Base-by-base conservation (phyloP, 371 early-diverging fungal genomes). In the Nematocida sp. region DNA sequence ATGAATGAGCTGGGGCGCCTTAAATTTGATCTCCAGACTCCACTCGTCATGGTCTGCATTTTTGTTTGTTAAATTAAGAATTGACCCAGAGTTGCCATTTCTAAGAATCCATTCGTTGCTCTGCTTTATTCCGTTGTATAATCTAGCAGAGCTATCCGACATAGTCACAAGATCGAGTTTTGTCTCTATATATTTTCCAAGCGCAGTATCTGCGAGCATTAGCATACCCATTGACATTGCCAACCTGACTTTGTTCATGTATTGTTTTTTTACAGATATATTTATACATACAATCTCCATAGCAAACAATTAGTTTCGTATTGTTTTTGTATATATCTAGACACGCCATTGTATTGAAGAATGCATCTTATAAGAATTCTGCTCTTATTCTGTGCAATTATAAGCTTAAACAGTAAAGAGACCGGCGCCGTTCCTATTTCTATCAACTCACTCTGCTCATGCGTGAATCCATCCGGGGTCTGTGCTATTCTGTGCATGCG, bases 1-100 rank as follows among this genome's bases (percentile, higher is more conserved):
- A 47, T 76, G 66, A n/a, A 40, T 54, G 4, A 88, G 75, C 46
- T 72, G 25, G 18, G 82, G 66, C 39, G 80, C 75, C 11, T 78
- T 83, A 58, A 87, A 66, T 2, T 47, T 78, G 55, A 83, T 83
- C 23, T 69, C 72, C 62, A 88, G 82, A 23, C 83, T 73, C 88
- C 88, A 88, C 58, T 88, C 85, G 23, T 86, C 84, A 4, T 70
- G 60, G 11, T 76, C 33, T n/a, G 64, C 40, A 81, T 87, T 86
- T 50, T 69, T 69, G 23, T 72, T 64, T 18, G 84, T 61, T 71
- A 88, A 86, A 6, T 72, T 56, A 3, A 88, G 81, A 27, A 86
- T 44, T 0, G 83, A 73, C 27, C 86, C 84, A 73, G 71, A 62
- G 40, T 76, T 84, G 39, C 73, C 47, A 33, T 62, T 64, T 62